Evolutionary conservation across 83 land plant genomes (phyloP).

Genomic region (Thuja plicata): DNA sequence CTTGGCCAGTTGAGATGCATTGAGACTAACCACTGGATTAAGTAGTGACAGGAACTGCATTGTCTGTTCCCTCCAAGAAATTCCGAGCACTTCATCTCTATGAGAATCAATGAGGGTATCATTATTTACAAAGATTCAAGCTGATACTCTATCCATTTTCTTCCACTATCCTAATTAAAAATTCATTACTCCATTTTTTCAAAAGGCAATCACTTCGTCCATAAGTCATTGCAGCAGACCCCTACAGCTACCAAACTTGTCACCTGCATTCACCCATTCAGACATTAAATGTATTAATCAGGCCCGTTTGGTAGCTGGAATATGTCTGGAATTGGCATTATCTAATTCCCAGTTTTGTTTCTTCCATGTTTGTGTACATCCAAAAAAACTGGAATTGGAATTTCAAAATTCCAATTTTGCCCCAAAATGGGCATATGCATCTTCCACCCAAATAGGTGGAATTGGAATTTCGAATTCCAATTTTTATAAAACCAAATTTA

Average conservation of each 20-base stretch:
- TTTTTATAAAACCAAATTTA: too few relatives aligned
- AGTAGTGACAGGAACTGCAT: neutral
- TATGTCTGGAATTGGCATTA: too few relatives aligned
- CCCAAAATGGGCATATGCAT: too few relatives aligned
- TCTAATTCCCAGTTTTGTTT: too few relatives aligned
- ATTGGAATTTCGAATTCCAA: too few relatives aligned
- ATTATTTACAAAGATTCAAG: neutral
- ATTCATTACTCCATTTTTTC: neutral
- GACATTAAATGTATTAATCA: neutral
- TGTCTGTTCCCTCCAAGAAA: neutral
- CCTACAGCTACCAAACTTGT: neutral
- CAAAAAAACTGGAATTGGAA: too few relatives aligned
- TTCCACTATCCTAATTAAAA: neutral
- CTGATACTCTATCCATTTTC: neutral
- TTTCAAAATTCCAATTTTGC: too few relatives aligned
- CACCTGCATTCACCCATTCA: neutral
- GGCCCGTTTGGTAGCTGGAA: too few relatives aligned
- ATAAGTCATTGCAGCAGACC: neutral
- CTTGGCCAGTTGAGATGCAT: neutral
- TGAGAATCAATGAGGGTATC: neutral
- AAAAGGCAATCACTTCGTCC: neutral
- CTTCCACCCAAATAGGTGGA: too few relatives aligned
- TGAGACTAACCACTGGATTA: neutral
- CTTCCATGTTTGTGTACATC: too few relatives aligned
- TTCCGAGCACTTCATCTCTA: neutral